These are phyloP conservation scores for Tetrapisispora namnaoensis DNA, from an alignment of 805 yeast species.

Conservation along the genomic window DNA sequence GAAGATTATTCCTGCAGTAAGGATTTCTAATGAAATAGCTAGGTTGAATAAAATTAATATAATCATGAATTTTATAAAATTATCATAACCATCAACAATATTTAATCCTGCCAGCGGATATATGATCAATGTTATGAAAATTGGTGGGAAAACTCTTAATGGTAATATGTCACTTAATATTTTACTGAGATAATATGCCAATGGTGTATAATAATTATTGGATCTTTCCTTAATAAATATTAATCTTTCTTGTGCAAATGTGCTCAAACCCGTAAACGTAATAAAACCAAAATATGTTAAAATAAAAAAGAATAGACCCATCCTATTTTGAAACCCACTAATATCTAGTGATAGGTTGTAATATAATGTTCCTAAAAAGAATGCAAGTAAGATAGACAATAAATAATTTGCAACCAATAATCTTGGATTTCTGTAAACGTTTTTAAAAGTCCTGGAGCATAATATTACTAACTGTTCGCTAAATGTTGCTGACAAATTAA, in stretches of 20 bases:
- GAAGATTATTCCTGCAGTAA: conserved; percentile 78
- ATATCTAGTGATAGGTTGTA: conserved; percentile 79
- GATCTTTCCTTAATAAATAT: conserved; percentile 90
- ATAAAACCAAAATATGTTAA: conserved; percentile 90
- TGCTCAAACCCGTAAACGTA: conserved; percentile 81
- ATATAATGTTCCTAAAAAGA: conserved; percentile 78
- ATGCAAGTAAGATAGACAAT: conserved; percentile 64
- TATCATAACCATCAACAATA: conserved; percentile 48
- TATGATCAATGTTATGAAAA: conserved; percentile 64
- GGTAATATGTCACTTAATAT: conserved; percentile 90
- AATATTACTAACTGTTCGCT: conserved; percentile 60
- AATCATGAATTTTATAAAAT: conserved; percentile 57
- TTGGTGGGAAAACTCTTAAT: conserved; percentile 84
- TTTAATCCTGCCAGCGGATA: conserved; percentile 89
- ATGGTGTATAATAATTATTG: conserved; percentile 84
- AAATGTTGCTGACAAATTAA: conserved; percentile 40
- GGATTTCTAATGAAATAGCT: conserved; percentile 73
- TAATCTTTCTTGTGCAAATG: conserved; percentile 80
- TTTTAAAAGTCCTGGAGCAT: conserved; percentile 81
- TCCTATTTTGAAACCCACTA: conserved; percentile 91
- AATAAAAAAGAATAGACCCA: conserved; percentile 86
- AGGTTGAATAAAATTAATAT: conserved; percentile 77
- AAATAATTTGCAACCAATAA: conserved; percentile 77
- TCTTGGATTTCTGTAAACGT: conserved; percentile 85
- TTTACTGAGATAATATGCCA: conserved; percentile 77